These are phyloP conservation scores for Alternaria solani DNA, from an alignment of 2,329 filamentous ascomycete species.

Conservation along the genomic window DNA sequence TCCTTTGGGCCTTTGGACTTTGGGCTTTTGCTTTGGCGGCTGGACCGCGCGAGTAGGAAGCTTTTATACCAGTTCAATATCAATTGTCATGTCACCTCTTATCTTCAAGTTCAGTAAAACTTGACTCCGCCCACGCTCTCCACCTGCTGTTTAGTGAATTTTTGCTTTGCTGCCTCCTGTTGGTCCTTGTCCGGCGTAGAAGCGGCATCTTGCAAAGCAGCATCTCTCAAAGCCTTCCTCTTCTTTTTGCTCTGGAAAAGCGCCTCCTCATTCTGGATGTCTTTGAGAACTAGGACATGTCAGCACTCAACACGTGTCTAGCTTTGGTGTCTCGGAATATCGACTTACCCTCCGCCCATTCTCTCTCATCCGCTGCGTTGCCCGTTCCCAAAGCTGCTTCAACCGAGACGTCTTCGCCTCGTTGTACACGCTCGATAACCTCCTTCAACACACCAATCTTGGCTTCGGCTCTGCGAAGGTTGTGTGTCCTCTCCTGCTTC, in stretches of 20 bases:
- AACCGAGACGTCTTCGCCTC: slow-evolving; percentile 67
- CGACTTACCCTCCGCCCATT: slow-evolving; percentile 83
- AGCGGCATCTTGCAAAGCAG: slow-evolving; percentile 20
- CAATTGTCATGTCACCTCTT: background rate
- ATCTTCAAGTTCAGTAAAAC: slow-evolving; percentile 36
- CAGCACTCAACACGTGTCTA: slow-evolving; percentile 14
- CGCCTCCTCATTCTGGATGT: slow-evolving; percentile 71
- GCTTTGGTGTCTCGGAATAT: background rate
- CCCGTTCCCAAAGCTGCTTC: slow-evolving; percentile 82
- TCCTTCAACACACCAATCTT: slow-evolving; percentile 80
- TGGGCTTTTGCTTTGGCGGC: background rate
- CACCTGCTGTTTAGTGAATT: slow-evolving; percentile 27
- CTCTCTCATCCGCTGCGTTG: slow-evolving; percentile 74
- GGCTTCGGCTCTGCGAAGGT: slow-evolving; percentile 77
- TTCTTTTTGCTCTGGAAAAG: slow-evolving; percentile 57
- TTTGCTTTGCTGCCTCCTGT: slow-evolving; percentile 40
- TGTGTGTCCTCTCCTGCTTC: slow-evolving; percentile 76
- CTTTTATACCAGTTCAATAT: background rate
- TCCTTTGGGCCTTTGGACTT: background rate
- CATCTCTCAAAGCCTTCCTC: slow-evolving; percentile 36
- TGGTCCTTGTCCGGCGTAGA: slow-evolving; percentile 31
- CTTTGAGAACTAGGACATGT: slow-evolving; percentile 63
- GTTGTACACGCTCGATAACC: slow-evolving; percentile 62
- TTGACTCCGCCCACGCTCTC: slow-evolving; percentile 42
- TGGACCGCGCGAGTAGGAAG: background rate